phyloP scores from a whole-genome alignment of 208 protist species.

The Crithidia acanthocephali region DNA sequence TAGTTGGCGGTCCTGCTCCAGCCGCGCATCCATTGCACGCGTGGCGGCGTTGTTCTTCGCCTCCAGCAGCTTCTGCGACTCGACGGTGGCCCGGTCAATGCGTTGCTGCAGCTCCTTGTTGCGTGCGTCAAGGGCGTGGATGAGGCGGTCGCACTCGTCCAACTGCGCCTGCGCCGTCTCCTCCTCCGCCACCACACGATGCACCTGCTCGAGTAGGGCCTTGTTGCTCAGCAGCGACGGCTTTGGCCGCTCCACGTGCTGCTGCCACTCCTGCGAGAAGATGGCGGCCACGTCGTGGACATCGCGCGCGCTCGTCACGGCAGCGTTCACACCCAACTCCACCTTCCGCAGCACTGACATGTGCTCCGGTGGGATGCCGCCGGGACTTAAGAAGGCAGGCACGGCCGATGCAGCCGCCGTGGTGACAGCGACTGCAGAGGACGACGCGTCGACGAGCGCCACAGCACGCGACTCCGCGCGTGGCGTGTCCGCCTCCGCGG shows the following conservation, averaged over 20 bases:
- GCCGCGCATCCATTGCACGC: conserved; percentile 41
- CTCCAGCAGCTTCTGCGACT: conserved; percentile 72
- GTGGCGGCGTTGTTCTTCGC: conserved; percentile 50
- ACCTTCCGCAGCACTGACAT: conserved; percentile 77
- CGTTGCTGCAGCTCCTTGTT: conserved; percentile 69
- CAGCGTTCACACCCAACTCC: conserved; percentile 52
- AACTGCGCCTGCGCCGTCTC: conserved; percentile 52
- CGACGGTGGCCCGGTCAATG: conserved; percentile 56
- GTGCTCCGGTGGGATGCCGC: conserved; percentile 63
- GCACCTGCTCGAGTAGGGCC: conserved; percentile 60
- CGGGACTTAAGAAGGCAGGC: conserved; percentile 26
- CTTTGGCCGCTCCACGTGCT: conserved; percentile 35
- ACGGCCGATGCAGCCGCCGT: conserved; percentile 3
- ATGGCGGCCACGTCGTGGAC: conserved; percentile 44
- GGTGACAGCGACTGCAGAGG: neutral
- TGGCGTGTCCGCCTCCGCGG: conserved; percentile 5
- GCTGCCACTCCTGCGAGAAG: conserved; percentile 56
- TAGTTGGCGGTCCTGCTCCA: conserved; percentile 40
- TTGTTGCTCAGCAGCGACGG: conserved; percentile 73
- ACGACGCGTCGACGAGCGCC: conserved; percentile 4
- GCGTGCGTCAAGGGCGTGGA: conserved; percentile 56
- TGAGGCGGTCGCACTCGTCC: conserved; percentile 49
- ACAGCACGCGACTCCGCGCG: conserved; percentile 6
- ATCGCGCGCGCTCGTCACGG: conserved; percentile 48
- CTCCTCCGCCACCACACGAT: conserved; percentile 61